phyloP scores from a whole-genome alignment of 495 filamentous ascomycete species.

The Oleoguttula mirabilis region DNA sequence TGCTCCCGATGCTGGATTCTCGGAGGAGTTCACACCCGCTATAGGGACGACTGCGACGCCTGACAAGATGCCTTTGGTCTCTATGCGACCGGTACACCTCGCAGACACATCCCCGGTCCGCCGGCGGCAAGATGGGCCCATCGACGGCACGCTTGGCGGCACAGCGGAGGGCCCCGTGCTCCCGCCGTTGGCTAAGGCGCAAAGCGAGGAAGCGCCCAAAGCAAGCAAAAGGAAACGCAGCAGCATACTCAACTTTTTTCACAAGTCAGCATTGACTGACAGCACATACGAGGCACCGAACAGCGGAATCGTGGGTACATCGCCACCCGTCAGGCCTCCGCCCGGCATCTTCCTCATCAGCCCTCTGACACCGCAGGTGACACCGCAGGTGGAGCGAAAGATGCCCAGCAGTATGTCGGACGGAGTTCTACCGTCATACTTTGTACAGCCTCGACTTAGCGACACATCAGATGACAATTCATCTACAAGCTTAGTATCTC shows the following conservation, averaged over 20 bases:
- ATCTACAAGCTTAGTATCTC: too few relatives aligned
- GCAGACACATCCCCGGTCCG: too few relatives aligned
- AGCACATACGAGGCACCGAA: background rate
- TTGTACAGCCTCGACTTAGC: conserved; percentile 1
- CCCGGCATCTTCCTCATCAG: conserved; percentile 9
- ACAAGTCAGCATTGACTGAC: conserved; percentile 3
- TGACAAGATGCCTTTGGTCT: too few relatives aligned
- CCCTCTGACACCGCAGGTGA: too few relatives aligned
- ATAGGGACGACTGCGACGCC: too few relatives aligned
- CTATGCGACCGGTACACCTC: too few relatives aligned
- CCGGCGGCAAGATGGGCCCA: too few relatives aligned
- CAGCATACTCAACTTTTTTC: conserved; percentile 6
- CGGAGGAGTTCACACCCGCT: background rate
- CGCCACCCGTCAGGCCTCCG: background rate
- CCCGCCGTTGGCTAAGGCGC: background rate
- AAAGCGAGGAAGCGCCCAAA: background rate
- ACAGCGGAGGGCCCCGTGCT: too few relatives aligned
- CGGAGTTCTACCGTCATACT: background rate
- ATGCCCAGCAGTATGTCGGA: conserved; percentile 2
- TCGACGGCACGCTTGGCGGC: too few relatives aligned
- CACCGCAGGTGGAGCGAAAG: too few relatives aligned
- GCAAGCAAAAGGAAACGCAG: conserved; percentile 9
- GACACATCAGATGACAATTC: background rate
- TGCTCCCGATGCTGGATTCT: conserved; percentile 3
- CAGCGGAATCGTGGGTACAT: background rate